Evolutionary conservation across 768 basidiomycete genomes (phyloP), one percentile per base, ranked within the genome.

Genomic region (Mycena maculata): DNA sequence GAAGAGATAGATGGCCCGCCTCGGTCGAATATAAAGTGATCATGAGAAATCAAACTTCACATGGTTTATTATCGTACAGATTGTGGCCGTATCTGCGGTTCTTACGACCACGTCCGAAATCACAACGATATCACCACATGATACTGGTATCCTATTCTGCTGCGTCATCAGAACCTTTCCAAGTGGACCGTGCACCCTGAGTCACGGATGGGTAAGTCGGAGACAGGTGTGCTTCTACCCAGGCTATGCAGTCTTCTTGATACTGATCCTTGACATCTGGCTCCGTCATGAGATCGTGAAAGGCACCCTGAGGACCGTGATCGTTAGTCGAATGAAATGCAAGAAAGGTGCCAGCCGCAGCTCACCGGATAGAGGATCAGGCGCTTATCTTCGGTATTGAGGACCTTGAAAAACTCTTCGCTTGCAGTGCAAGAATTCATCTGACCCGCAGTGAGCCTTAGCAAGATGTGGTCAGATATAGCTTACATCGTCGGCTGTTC

Each of bases 221-320:
- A 3, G 9, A 27, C 4, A 50, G 49, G n/a, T 52, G 60, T 1
- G 48, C 39, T 11, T 61, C 50, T 28, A 53, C 60, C 60, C 60
- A 61, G 4, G 60, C 41, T 10, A 61, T 44, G 13, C 60, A 61
- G 41, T 61, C 60, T 16, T 44, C 49, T 50, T 42, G 50, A 61
- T 61, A 61, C 18, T 61, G 49, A 1, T 61, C 60, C 50, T 61
- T 61, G 28, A 61, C 20, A 12, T 53, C 50, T 18, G 41, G 60
- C 27, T 53, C 60, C 4, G 60, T 41, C 60, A 61, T 61, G 39
- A 61, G 60, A 44, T 61, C 60, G 28, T 61, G 60, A 36, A 53
- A 61, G 10, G 60, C 60, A 30, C 33, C 50, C 60, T 61, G 41
- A 1, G 15, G 28, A 22, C 1, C 22, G 20, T 6, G 5, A 36